Evolutionary conservation across 495 filamentous ascomycete genomes (phyloP), one percentile per base, ranked within the genome.

Genomic region (Penicillium coprophilum): DNA sequence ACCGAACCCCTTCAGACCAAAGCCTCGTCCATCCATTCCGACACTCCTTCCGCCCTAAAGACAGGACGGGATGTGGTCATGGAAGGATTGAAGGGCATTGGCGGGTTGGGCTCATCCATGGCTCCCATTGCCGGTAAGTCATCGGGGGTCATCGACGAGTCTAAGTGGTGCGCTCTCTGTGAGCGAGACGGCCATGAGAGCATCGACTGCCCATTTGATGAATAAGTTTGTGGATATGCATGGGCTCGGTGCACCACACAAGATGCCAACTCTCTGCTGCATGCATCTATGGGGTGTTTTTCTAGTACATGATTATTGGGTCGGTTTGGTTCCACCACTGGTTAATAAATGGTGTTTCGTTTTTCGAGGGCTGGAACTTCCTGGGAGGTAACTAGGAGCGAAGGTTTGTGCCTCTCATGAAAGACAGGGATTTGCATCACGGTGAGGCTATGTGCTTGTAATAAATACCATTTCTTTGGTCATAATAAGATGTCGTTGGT

Each of bases 151-250:
- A 81, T 94, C 55, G 90, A 98, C 63, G 83, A 85, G 59, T 78
- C 84, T 53, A 96, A 94, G 73, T 99, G 94, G 94, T 99, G 94
- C 74, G 94, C 95, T 50, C 77, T 97, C 44, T 99, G 94, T 69
- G 94, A 99, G 77, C 82, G 88, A 51, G 95, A 97, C 65, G 94
- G 94, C 30, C 94, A 99, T 65, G 89, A 94, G 69, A 96, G 91
- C 66, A 91, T 95, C 56, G 90, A 95, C 70, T 97, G 93, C 76
- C 93, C 92, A 13, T 88, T 95, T 73, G 92, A 97, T 70, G 91
- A 93, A 67, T 88, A 83, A 63, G 87, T 87, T 64, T 56, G 46
- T 36, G 47, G 53, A 55, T 59, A 50, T 46, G 46, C 61, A 46
- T 59, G 34, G 30, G 41, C 57, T 45, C 17, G 31, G 30, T 44